Conservation (phyloP, 73 alveolate genomes). For the Durusdinium trenchii region DNA sequence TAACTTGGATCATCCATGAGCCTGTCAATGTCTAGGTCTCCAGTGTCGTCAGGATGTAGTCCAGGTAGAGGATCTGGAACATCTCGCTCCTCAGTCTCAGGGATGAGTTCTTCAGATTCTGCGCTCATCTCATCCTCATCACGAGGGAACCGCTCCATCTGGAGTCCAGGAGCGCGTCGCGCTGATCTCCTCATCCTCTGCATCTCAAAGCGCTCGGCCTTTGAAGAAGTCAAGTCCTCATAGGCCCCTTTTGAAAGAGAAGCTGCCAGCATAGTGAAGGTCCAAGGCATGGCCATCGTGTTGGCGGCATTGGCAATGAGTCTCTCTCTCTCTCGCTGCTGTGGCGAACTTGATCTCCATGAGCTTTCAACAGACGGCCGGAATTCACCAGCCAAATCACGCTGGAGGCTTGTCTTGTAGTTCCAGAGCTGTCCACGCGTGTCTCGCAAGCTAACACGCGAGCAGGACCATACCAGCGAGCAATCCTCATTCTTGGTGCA, state of each 20-base stretch:
- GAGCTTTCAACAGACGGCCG: neutral
- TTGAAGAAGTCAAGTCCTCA: neutral
- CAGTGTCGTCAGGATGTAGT: neutral
- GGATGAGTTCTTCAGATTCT: neutral
- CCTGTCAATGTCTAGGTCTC: neutral
- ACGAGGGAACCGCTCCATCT: neutral
- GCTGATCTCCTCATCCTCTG: neutral
- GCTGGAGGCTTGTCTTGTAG: neutral
- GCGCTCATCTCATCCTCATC: neutral
- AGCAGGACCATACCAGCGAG: too few species aligned
- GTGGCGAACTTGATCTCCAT: constrained; percentile 14
- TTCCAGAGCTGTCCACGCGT: neutral
- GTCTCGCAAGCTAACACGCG: constrained; percentile 15
- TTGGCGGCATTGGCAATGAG: neutral
- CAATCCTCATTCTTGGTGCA: neutral
- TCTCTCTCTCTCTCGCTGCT: neutral
- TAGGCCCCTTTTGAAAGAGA: neutral
- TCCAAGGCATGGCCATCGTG: neutral
- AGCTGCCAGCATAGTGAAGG: neutral
- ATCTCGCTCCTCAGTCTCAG: neutral
- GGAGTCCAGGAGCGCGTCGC: neutral
- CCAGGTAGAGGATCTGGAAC: neutral
- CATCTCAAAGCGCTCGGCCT: neutral
- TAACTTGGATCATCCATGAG: neutral
- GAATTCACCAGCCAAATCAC: neutral